These are phyloP conservation scores for Ascochyta clinopodiicola DNA, from an alignment of 2,329 filamentous ascomycete genomes.

Conservation along the genomic window DNA sequence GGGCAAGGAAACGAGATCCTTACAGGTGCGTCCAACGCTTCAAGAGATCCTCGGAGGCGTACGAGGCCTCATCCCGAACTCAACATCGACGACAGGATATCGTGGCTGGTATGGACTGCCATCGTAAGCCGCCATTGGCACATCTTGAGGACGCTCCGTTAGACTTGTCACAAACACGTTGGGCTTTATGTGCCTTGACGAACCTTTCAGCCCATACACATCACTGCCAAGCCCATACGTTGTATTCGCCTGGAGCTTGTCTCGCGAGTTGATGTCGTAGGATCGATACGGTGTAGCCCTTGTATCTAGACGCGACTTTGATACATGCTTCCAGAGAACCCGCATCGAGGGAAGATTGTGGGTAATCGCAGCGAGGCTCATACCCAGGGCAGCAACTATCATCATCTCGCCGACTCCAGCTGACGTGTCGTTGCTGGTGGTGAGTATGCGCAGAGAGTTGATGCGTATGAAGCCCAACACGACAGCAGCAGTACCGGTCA, in stretches of 20 bases:
- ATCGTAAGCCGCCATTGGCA: background rate
- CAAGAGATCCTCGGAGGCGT: background rate
- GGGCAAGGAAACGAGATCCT: too few relatives aligned
- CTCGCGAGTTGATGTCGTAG: background rate
- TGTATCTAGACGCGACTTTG: background rate
- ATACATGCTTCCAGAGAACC: background rate
- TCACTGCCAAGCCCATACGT: background rate
- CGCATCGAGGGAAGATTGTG: slow-evolving; percentile 7
- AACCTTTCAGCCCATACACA: background rate
- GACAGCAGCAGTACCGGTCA: slow-evolving; percentile 7
- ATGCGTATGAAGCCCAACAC: slow-evolving; percentile 11
- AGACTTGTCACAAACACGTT: background rate
- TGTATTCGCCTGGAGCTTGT: background rate
- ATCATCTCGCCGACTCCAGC: slow-evolving; percentile 7
- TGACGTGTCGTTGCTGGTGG: background rate
- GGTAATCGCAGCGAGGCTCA: slow-evolving; percentile 10
- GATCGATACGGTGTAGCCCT: background rate
- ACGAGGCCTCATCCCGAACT: background rate
- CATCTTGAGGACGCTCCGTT: background rate
- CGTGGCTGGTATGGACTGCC: background rate
- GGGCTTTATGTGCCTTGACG: background rate
- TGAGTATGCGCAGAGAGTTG: background rate
- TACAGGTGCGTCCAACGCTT: background rate
- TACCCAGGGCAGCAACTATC: slow-evolving; percentile 6
- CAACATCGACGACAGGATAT: background rate